phyloP scores from a whole-genome alignment of 179 eudicot species.

The Amaranthus tricolor region DNA sequence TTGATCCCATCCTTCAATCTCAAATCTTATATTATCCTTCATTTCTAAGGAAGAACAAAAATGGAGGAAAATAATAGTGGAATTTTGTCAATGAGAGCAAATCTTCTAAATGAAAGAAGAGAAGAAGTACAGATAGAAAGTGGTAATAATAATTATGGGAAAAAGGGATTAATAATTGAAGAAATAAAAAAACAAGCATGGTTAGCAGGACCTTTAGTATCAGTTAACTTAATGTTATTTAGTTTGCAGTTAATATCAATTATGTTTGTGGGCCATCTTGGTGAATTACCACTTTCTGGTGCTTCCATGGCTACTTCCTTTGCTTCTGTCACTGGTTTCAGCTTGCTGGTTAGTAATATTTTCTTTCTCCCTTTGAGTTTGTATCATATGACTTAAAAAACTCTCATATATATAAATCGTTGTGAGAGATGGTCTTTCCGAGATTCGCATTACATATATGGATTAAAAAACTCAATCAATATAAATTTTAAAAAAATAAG shows the following conservation, averaged over 20 bases:
- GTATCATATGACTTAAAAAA: background rate
- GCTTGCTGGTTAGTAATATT: conserved; percentile 12
- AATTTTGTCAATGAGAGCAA: too few relatives aligned
- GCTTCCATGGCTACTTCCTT: conserved; percentile 28
- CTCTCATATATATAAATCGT: background rate
- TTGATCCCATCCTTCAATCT: too few relatives aligned
- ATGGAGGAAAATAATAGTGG: too few relatives aligned
- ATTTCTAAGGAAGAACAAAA: too few relatives aligned
- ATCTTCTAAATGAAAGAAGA: too few relatives aligned
- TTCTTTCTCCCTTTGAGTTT: background rate
- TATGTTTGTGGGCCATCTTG: conserved; percentile 28
- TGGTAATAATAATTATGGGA: background rate
- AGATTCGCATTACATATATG: too few relatives aligned
- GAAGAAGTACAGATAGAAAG: background rate
- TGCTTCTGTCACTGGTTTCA: conserved; percentile 29
- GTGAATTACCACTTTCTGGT: conserved; percentile 19
- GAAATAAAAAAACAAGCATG: conserved; percentile 29
- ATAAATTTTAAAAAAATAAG: too few relatives aligned
- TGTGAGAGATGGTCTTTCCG: background rate
- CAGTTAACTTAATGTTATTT: conserved; percentile 10
- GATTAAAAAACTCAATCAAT: too few relatives aligned
- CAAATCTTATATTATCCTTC: too few relatives aligned
- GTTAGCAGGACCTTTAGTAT: conserved; percentile 27
- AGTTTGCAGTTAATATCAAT: conserved; percentile 19
- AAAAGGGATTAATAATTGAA: background rate